These are phyloP conservation scores for Verticillium longisporum DNA, from an alignment of 2,329 filamentous ascomycete genomes.

Conservation along the genomic window DNA sequence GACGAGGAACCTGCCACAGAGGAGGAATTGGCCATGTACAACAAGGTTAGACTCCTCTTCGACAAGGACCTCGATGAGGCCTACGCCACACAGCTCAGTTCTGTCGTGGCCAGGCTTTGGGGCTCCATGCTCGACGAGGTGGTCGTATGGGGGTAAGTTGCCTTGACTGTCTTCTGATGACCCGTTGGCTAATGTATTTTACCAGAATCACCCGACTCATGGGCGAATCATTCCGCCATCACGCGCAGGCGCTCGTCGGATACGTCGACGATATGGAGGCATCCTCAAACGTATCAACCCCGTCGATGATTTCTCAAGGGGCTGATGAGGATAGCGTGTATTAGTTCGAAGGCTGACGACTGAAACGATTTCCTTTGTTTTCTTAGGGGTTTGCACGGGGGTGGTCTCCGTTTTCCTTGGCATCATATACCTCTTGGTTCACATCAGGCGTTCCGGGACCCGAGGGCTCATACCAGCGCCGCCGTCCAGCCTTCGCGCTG, in stretches of 20 bases:
- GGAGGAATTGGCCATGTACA: constrained; percentile 83
- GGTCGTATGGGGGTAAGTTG: constrained; percentile 95
- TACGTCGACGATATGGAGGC: constrained; percentile 81
- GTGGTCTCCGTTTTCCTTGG: constrained; percentile 28
- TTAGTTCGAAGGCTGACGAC: constrained; percentile 42
- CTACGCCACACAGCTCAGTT: constrained; percentile 79
- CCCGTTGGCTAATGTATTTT: constrained; percentile 9
- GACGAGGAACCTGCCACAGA: constrained; percentile 86
- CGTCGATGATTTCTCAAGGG: constrained; percentile 66
- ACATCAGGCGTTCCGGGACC: constrained; percentile 7
- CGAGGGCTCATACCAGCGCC: neutral
- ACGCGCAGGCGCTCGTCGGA: constrained; percentile 88
- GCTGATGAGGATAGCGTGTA: constrained; percentile 68
- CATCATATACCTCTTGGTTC: constrained; percentile 36
- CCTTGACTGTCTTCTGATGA: neutral
- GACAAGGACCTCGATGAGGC: constrained; percentile 83
- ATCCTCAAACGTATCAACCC: constrained; percentile 62
- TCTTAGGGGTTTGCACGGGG: constrained; percentile 18
- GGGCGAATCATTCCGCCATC: constrained; percentile 96
- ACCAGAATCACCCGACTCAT: constrained; percentile 83
- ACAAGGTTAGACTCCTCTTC: constrained; percentile 84
- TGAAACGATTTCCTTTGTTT: constrained; percentile 45
- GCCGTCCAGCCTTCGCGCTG: neutral
- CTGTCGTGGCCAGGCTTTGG: constrained; percentile 92
- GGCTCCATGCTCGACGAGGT: constrained; percentile 98